Percentiles rank a stretch among this genome's conserved stretches.
Conservation (phyloP, 495 filamentous ascomycete species). For the Aspergillus sparsus region DNA sequence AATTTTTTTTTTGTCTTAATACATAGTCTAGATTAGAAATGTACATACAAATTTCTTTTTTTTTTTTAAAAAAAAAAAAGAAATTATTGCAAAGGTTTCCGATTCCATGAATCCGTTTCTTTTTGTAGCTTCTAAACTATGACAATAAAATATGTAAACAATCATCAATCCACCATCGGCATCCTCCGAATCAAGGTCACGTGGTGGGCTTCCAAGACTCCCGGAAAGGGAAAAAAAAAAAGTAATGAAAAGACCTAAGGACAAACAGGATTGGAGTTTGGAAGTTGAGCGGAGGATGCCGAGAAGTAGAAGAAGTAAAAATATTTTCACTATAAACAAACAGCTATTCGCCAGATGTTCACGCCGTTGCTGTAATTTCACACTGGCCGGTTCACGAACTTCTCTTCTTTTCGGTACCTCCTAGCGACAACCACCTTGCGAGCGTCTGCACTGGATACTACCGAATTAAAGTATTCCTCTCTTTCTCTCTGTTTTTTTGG, state of each 20-base stretch:
- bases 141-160: too few species aligned
- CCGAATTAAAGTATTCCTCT: too few species aligned
- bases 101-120: neutral
- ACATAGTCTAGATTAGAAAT: neutral
- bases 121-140: neutral
- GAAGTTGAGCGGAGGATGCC: neutral
- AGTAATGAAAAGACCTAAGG: neutral
- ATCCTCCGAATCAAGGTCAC: conserved; percentile 1
- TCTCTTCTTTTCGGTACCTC: neutral
- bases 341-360: too few species aligned
- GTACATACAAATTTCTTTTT: neutral
- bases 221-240: neutral
- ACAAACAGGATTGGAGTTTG: neutral
- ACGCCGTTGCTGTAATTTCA: neutral
- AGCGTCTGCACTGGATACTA: too few species aligned
- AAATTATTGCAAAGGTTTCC: too few species aligned
- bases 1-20: neutral
- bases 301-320: neutral
- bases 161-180: neutral
- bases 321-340: too few species aligned
- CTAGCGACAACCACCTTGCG: too few species aligned
- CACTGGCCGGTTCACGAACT: neutral
- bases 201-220: neutral
- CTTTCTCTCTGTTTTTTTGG: too few species aligned
- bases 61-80: neutral